Base-by-base conservation (phyloP, 495 filamentous ascomycete species). In the Cercophora samala region DNA sequence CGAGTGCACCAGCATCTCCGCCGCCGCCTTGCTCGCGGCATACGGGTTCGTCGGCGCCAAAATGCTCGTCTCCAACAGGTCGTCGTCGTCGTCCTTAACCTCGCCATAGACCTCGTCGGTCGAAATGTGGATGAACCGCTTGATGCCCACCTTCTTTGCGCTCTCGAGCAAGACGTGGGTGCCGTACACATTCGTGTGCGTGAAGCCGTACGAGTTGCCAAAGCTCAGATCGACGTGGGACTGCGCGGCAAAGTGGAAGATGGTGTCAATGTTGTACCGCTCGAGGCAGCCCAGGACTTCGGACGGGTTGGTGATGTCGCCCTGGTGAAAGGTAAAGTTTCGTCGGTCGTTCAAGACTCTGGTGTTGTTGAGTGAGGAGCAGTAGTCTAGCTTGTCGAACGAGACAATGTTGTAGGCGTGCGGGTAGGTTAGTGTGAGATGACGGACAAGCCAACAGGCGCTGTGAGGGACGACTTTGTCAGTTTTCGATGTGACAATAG, bases 31-130 rank as follows among this genome's bases (percentile, higher is more conserved):
- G 75, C 84, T 87, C 1, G 89, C 90, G 9, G 89, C 86, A 68
- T 93, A 93, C 23, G 90, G 90, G 70, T 93, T 93, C 25, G 89
- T 91, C 0, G 90, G 90, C 1, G 84, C 82, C 17, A 92, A 78
- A 55, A 87, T 81, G 68, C 84, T 85, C 24, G 80, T 81, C 74
- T 90, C 89, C 4, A 84, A 74, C 64, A 89, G 74, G 70, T 90
- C 88, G 52, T 85, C 85, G 3, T 83, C 84, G 37, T 83, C 88
- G 56, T 84, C 84, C 46, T 83, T 81, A 22, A 89, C 88, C 74
- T 91, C 90, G 60, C 90, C 90, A 71, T 92, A 93, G 4, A 91
- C 90, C 73, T 93, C 90, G 76, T 92, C 90, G 8, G 90, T 92
- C 11, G 86, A 89, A 59, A 91, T 83, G 72, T 92, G 89, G 71